A percentile compares a stretch with the other conserved stretches of the same genome.
Evolutionary conservation across 2,329 filamentous ascomycete species (phyloP).

Genomic region (Graphilbum ipis-grandicollis): DNA sequence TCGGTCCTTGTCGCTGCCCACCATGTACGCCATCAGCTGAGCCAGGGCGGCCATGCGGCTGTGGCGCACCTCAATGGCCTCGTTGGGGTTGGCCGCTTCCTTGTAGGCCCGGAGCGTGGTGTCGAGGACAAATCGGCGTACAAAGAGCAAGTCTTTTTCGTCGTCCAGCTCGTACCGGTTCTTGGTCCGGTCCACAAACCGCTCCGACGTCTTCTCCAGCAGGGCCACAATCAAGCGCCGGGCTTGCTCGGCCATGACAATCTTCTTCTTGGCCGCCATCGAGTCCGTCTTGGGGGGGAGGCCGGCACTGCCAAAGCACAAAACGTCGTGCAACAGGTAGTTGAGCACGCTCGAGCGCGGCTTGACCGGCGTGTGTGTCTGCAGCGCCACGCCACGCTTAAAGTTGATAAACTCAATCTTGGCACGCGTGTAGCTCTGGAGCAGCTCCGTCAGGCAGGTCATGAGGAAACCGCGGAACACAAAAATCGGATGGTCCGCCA

Average conservation of each 20-base stretch:
- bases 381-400: slow-evolving; percentile 74
- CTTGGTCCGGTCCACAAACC: slow-evolving; percentile 36
- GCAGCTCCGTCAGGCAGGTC: slow-evolving; percentile 76
- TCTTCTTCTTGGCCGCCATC: slow-evolving; percentile 57
- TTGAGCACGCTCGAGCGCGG: slow-evolving; percentile 85
- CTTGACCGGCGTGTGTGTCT: slow-evolving; percentile 78
- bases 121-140: slow-evolving; percentile 87
- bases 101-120: slow-evolving; percentile 85
- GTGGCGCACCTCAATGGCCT: slow-evolving; percentile 73
- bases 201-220: slow-evolving; percentile 75
- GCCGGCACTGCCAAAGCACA: slow-evolving; percentile 40
- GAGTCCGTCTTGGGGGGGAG: slow-evolving; percentile 32
- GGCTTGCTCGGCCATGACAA: slow-evolving; percentile 70
- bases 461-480: slow-evolving; percentile 92
- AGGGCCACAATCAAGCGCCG: slow-evolving; percentile 75
- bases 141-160: slow-evolving; percentile 72
- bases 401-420: slow-evolving; percentile 99
- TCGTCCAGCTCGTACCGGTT: slow-evolving; percentile 53
- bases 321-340: slow-evolving; percentile 71
- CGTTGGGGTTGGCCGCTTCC: slow-evolving; percentile 62
- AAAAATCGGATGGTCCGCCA: slow-evolving; percentile 88
- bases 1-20: slow-evolving; percentile 63
- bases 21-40: slow-evolving; percentile 85
- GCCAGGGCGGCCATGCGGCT: slow-evolving; percentile 72
- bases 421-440: slow-evolving; percentile 80